These are phyloP conservation scores for Lactifluus pinguis DNA, from an alignment of 768 basidiomycete species.

Conservation along the genomic window DNA sequence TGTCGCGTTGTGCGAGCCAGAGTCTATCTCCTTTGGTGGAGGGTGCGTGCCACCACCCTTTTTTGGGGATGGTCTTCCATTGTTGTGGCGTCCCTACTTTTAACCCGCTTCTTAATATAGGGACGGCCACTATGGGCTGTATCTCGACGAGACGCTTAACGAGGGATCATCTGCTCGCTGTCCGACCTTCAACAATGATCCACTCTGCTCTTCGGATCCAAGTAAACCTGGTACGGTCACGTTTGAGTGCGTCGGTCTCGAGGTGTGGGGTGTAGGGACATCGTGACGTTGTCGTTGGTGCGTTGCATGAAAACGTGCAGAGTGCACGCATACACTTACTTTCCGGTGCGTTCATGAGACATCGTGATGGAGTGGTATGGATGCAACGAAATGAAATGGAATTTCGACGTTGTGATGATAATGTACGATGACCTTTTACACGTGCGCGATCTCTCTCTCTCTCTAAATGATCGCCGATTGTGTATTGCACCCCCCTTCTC, in stretches of 20 bases:
- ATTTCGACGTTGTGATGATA: neutral
- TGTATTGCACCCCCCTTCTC: neutral
- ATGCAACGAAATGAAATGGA: neutral
- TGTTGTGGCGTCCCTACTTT: neutral
- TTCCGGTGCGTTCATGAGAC: neutral
- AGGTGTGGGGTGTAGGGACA: conserved; percentile 75
- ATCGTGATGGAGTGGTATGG: conserved; percentile 4
- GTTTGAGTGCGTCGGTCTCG: conserved; percentile 91
- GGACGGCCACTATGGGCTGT: conserved; percentile 83
- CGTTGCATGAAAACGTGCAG: conserved; percentile 8
- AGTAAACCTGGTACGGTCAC: conserved; percentile 37
- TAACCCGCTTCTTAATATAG: conserved; percentile 33
- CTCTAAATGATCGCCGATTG: neutral
- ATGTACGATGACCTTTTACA: neutral
- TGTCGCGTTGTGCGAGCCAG: conserved; percentile 74
- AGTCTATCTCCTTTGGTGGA: conserved; percentile 82
- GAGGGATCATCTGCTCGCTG: conserved; percentile 80
- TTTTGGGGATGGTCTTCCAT: neutral
- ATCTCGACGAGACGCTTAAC: conserved; percentile 72
- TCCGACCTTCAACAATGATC: conserved; percentile 82
- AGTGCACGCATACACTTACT: neutral
- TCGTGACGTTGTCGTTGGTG: neutral
- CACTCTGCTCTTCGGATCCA: conserved; percentile 49
- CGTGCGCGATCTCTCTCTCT: neutral
- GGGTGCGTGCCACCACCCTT: conserved; percentile 45